Base-by-base conservation (phyloP, 768 basidiomycete genomes). In the Suillus weaverae region DNA sequence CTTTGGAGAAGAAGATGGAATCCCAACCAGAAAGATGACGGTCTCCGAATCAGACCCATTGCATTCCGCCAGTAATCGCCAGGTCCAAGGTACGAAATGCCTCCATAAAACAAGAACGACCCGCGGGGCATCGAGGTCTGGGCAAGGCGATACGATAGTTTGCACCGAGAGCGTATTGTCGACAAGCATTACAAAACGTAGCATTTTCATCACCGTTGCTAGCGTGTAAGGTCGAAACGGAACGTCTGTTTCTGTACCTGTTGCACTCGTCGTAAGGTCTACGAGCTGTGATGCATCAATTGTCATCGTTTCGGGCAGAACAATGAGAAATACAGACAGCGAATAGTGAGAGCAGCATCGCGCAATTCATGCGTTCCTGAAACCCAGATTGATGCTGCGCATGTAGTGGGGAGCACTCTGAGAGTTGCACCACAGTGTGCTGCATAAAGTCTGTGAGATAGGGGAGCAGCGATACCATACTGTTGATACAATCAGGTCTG, bases 61-160 rank as follows among this genome's bases (percentile, higher is more conserved):
- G 64, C 78, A 77, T 68, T 90, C 89, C 55, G 76, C 72, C 88
- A 89, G 92, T 8, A 81, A 73, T 13, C 71, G 74, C 90, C 91
- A 93, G 62, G 79, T 80, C 90, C 90, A 91, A 1, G 83, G 81
- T 3, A 89, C 72, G 13, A 83, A 75, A 13, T 79, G 67, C 36
- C 86, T 84, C 85, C 87, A 91, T 65, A 76, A 76, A n/a, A 89
- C 62, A n/a, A 92, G 71, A 26, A 89, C 79, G 7, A 55, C 73
- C 64, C 84, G 82, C 13, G 88, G 73, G 53, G 69, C 63, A 71
- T 86, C 83, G 7, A 83, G 71, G 22, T 68, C 62, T 33, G 66
- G 51, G 18, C 56, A 68, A 33, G 70, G 74, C 64, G 44, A 54
- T 35, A 66, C 41, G 46, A 60, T 20, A 50, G 59, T 63, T 18